Base-by-base conservation (phyloP, 2,329 filamentous ascomycete species). In the Microcyclospora pomicola region DNA sequence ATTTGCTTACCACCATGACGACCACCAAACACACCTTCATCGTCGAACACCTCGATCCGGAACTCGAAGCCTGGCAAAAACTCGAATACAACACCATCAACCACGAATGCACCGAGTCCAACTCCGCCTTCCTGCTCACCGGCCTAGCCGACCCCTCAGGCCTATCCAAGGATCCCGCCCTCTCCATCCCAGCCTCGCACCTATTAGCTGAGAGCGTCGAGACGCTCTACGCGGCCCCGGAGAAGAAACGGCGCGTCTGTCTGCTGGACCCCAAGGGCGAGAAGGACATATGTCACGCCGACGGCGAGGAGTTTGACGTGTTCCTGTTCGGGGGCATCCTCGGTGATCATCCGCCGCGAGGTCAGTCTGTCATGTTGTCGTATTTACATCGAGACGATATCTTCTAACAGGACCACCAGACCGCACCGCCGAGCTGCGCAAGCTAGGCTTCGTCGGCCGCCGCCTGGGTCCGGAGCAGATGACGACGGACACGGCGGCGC, bases 281-380 rank as follows among this genome's bases (percentile, higher is more conserved):
- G 44, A 75, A 79, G 55, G 91, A 98, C 54, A 62, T 98, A 51
- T 75, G 72, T 34, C 91, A 91, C 0, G 77, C 81, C 41, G 91
- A 98, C 63, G 83, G 77, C 15, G 75, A 82, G 27, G 64, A 59
- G 2, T 98, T 98, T 61, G 84, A 93, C 53, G 80, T 83, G 9
- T 98, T 96, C 57, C 65, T 98, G 33, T 98, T 98, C 63, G 91
- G 91, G 33, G 91, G 91, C 11, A 98, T 98, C 53, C 66, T 98
- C 45, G 91, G 88, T 41, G 88, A 96, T 65, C 85, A 96, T 58
- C 88, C 88, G 43, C 88, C 88, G 34, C 69, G 88, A 73, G 85
- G 86, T 91, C 7, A 24, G 19, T n/a, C n/a, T n/a, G 7, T 24
- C 5, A 71, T 16, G 7, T 14, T 16, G 1, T 14, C n/a, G 14